These are phyloP conservation scores for Helminthosporium solani DNA, from an alignment of 2,329 filamentous ascomycete species.

Conservation along the genomic window DNA sequence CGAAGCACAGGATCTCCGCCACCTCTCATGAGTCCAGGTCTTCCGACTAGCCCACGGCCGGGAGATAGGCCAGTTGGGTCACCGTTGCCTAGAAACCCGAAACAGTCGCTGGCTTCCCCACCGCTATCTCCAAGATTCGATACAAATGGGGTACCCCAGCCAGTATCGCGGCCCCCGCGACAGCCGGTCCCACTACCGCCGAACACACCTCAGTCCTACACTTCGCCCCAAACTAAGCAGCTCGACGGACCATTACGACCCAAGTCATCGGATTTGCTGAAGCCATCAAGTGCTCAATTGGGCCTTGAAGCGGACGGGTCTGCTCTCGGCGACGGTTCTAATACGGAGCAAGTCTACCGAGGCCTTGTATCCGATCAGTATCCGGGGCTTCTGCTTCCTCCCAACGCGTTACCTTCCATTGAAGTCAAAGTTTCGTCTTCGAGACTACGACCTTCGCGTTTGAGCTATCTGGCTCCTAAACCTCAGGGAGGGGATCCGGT, in stretches of 20 bases:
- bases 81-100: slow-evolving; percentile 58
- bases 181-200: slow-evolving; percentile 72
- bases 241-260: slow-evolving; percentile 4
- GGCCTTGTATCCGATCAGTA: slow-evolving; percentile 84
- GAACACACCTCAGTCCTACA: slow-evolving; percentile 65
- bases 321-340: slow-evolving; percentile 32
- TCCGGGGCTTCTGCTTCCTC: slow-evolving; percentile 79
- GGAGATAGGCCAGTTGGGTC: slow-evolving; percentile 61
- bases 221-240: slow-evolving; percentile 49
- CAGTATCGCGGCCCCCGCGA: slow-evolving; percentile 72
- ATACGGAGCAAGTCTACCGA: slow-evolving; percentile 62
- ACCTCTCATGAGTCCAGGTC: slow-evolving; percentile 61
- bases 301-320: slow-evolving; percentile 36
- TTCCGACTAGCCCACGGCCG: slow-evolving; percentile 63
- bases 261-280: slow-evolving; percentile 26
- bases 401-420: slow-evolving; percentile 84
- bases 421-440: slow-evolving; percentile 88
- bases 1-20: slow-evolving; percentile 42
- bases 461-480: slow-evolving; percentile 77
- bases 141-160: slow-evolving; percentile 51
- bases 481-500: slow-evolving; percentile 89
- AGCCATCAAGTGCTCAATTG: slow-evolving; percentile 34
- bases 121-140: slow-evolving; percentile 64
- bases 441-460: slow-evolving; percentile 86
- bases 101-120: slow-evolving; percentile 61